Evolutionary conservation across 192 early-diverging fungal species (phyloP), one percentile per base, ranked within the genome.

Genomic region (Coemansia umbellata): DNA sequence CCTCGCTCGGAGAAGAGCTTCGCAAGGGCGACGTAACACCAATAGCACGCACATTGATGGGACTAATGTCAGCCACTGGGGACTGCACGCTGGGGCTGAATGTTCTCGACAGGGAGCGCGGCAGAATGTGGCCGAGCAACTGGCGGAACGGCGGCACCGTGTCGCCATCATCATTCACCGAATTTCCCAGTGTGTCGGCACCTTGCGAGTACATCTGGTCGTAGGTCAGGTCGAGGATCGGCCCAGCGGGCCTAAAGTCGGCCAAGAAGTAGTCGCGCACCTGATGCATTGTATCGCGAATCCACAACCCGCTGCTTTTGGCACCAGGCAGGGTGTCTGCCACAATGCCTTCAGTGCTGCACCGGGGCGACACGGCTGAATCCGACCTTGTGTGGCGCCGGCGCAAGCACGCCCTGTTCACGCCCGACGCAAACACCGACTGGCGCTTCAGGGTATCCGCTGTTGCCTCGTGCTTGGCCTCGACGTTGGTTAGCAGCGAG

Each of bases 171-270:
- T 68, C 66, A 24, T 60, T 47, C 9, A 49, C 47, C 7, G 11
- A 22, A 15, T 49, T 53, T 7, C 55, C 41, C 15, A 52, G 37
- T 17, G 47, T 33, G 31, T 60, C 36, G 9, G 23, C 35, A 41
- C 63, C 59, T 41, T 74, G 70, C 37, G 70, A 62, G 41, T 74
- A 74, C 45, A 65, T 27, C 7, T 52, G 58, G 31, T 74, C 70
- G 47, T 74, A 74, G 1, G 70, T 74, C 33, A 74, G 63, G 41
- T 74, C 70, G n/a, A 73, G 63, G 31, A 73, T 73, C 0, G 70
- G 70, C 4, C 54, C 53, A 1, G 70, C 70, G 3, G 70, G 70
- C 0, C 63, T 35, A 36, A 73, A 73, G 45, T 73, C 70, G 0
- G 70, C 70, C 50, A 73, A 9, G 22, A 73, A 73, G 39, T 73